Base-by-base conservation (phyloP, 1,139 yeast genomes). In the Fermentozyma sake region DNA sequence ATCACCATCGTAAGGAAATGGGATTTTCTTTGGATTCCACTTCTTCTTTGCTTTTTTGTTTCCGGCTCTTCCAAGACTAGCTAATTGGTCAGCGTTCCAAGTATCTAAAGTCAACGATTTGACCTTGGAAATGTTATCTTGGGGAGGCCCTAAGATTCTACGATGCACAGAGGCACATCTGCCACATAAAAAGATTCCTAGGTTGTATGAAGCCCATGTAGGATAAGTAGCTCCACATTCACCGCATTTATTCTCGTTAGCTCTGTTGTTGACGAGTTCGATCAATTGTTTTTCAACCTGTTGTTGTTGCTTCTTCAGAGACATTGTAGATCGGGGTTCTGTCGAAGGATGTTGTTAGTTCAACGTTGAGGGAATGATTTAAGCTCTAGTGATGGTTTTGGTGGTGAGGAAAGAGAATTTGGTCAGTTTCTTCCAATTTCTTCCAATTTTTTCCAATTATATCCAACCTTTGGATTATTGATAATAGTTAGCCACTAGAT, bases 91-190 rank as follows among this genome's bases (percentile, higher is more conserved):
- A 16, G 52, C 59, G 4, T 69, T 58, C 87, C 96, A 91, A 2
- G 69, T 65, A 48, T 91, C 98, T 45, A 87, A 68, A 2, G 94
- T 80, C 38, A 91, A 60, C 1, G 95, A 84, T 38, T 93, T 76
- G 5, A 87, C 82, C 39, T 73, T 73, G 13, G 95, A 80, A 4
- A 85, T 63, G 0, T 38, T 32, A 14, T 48, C 48, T 16, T 43
- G 33, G 2, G 79, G 58, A 4, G 63, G 58, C 0, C 94, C 94
- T 35, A 89, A 58, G 9, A 61, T 50, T 18, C 84, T 72, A 38
- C 93, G 71, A 54, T 89, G 97, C 20, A 73, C 66, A 7, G 83
- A 72, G 6, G 89, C 86, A 65, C 93, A 82, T 37, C 87, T 61
- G 4, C 89, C 91, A 56, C 93, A 82, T 16, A 82, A 58, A 35